phyloP scores from a whole-genome alignment of 2,329 filamentous ascomycete genomes.

The Microcyclospora tardicrescens region DNA sequence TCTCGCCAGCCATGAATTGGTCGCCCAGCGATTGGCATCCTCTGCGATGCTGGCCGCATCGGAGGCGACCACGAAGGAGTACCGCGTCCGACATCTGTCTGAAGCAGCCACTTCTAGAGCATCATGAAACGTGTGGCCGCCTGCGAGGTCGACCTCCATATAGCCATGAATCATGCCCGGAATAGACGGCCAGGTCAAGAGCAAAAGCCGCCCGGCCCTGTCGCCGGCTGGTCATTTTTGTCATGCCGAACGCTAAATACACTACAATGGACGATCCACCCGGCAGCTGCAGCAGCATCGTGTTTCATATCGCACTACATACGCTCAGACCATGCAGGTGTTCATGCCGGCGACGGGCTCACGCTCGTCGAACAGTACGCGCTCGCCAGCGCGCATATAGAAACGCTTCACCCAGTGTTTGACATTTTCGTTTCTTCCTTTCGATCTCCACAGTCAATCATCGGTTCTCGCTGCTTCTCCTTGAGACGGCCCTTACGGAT shows the following conservation, averaged over 20 bases:
- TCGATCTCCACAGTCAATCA: conserved; percentile 11
- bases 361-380: conserved; percentile 2
- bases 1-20: conserved; percentile 11
- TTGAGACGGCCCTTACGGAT: conserved; percentile 27
- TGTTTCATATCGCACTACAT: conserved; percentile 10
- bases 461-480: conserved; percentile 11
- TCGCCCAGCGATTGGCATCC: conserved; percentile 8
- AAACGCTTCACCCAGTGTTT: no score
- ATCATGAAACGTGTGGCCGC: conserved; percentile 4
- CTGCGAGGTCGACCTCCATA: neutral
- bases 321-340: conserved; percentile 6
- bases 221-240: no score
- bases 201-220: no score
- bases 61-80: conserved; percentile 3
- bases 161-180: no score
- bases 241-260: neutral
- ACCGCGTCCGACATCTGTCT: conserved; percentile 6
- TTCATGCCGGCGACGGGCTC: conserved; percentile 13
- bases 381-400: no score
- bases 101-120: conserved; percentile 1
- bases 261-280: conserved; percentile 1
- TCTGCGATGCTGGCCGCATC: neutral
- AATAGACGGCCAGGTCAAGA: no score
- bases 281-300: conserved; percentile 10
- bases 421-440: conserved; percentile 7